These are phyloP conservation scores for Backusella westeae DNA, from an alignment of 192 early-diverging fungal genomes.

Conservation along the genomic window DNA sequence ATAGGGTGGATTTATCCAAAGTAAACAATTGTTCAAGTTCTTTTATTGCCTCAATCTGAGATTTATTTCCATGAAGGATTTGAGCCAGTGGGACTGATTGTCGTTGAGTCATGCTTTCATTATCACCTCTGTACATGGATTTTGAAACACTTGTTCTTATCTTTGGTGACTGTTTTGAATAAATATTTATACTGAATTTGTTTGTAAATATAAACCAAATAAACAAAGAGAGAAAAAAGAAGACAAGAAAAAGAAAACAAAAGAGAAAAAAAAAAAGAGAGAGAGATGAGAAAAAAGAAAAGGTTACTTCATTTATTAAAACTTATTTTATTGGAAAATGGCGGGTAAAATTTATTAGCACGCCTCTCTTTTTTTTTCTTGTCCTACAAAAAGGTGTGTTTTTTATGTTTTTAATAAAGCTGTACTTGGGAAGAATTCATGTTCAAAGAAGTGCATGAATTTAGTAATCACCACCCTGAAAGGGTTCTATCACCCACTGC, in stretches of 20 bases:
- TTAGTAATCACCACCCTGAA: not conserved
- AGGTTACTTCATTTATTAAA: not conserved
- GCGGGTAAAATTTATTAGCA: constrained; percentile 7
- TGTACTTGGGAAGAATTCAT: constrained; percentile 11
- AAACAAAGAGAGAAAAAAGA: not conserved
- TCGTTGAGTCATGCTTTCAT: not conserved
- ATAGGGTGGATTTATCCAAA: constrained; percentile 8
- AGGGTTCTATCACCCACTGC: constrained; percentile 8
- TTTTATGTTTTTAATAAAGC: not conserved
- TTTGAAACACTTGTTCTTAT: too few species aligned
- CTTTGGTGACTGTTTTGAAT: too few species aligned
- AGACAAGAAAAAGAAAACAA: not conserved
- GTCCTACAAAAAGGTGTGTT: not conserved
- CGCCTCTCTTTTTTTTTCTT: not conserved
- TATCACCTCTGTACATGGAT: not conserved
- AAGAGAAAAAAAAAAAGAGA: not conserved
- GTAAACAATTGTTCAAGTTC: constrained; percentile 24
- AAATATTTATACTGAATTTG: too few species aligned
- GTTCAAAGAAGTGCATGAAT: not conserved
- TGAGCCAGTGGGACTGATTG: not conserved
- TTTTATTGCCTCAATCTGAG: constrained; percentile 17
- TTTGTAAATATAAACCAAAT: not conserved
- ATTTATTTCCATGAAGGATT: constrained; percentile 11
- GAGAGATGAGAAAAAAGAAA: not conserved
- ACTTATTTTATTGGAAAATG: constrained; percentile 10